A percentile compares a stretch with the other conserved stretches of the same genome.
Conservation (phyloP, 75 land plant species). For the Picea sitchensis region DNA sequence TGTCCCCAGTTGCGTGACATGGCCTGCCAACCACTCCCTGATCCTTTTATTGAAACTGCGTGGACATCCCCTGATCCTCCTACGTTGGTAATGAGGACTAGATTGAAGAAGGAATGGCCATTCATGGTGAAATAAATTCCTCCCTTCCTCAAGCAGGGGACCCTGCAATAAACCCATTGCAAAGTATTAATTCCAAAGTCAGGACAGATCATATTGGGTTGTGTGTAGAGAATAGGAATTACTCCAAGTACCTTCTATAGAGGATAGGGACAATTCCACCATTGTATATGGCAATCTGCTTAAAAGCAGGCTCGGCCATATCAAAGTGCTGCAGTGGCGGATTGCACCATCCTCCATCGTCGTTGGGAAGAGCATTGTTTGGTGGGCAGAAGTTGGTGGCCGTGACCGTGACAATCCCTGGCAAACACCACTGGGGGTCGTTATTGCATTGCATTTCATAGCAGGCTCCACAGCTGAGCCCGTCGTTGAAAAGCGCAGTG, state of each 20-base stretch:
- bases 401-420: conserved; percentile 4
- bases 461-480: conserved; percentile 24
- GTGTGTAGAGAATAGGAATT: not conserved
- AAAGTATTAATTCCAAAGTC: not conserved
- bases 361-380: conserved; percentile 2
- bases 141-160: not conserved
- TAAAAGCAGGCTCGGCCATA: conserved; percentile 13
- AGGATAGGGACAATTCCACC: conserved; percentile 13
- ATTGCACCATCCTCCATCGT: conserved; percentile 28
- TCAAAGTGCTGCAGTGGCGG: conserved; percentile 17
- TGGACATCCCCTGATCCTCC: not conserved
- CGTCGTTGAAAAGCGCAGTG: conserved; percentile 20
- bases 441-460: conserved; percentile 16
- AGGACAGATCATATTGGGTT: not conserved
- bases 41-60: too few species aligned
- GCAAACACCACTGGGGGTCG: conserved; percentile 12
- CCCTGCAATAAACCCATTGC: not conserved
- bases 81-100: not conserved
- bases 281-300: not conserved
- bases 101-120: not conserved
- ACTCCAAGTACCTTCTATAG: conserved; percentile 1
- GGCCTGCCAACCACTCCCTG: too few species aligned
- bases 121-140: not conserved
- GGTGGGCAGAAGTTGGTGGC: conserved; percentile 22
- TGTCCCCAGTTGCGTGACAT: too few species aligned